Conservation (phyloP, 2,329 filamentous ascomycete species). For the Colletotrichum nymphaeae region DNA sequence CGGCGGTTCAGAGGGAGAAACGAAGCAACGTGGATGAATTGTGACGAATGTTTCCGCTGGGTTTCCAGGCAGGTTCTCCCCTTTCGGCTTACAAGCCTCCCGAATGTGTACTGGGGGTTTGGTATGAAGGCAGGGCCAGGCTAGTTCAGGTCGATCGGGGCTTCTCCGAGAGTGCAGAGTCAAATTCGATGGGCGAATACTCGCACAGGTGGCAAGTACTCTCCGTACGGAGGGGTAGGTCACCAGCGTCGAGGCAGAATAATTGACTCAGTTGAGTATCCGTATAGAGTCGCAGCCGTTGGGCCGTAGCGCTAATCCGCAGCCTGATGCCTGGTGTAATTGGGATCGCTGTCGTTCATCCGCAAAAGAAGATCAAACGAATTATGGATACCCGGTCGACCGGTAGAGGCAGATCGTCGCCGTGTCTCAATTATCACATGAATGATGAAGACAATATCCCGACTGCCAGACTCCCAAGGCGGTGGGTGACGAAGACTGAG, state of each 20-base stretch:
- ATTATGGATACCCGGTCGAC: neutral
- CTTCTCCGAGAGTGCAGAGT: neutral
- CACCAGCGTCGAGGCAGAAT: neutral
- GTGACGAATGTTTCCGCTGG: neutral
- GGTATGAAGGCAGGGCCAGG: neutral
- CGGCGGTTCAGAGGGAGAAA: neutral
- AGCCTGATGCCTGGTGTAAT: constrained; percentile 1
- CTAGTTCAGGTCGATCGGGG: neutral
- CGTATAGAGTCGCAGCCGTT: neutral
- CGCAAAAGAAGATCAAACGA: neutral
- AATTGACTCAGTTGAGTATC: neutral
- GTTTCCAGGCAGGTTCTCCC: neutral
- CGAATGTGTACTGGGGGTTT: neutral
- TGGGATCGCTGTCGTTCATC: constrained; percentile 26
- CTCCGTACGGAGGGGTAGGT: neutral
- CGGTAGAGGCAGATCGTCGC: neutral
- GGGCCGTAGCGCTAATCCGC: neutral
- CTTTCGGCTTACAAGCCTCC: neutral
- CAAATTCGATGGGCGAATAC: neutral
- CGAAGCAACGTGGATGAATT: constrained; percentile 3
- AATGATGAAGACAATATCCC: neutral
- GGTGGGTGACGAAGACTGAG: neutral
- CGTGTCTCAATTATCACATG: neutral
- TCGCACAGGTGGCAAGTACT: neutral
- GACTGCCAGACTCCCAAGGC: neutral